These are phyloP conservation scores for Aspergillus pseudotamarii DNA, from an alignment of 2,329 filamentous ascomycete genomes.

Conservation along the genomic window DNA sequence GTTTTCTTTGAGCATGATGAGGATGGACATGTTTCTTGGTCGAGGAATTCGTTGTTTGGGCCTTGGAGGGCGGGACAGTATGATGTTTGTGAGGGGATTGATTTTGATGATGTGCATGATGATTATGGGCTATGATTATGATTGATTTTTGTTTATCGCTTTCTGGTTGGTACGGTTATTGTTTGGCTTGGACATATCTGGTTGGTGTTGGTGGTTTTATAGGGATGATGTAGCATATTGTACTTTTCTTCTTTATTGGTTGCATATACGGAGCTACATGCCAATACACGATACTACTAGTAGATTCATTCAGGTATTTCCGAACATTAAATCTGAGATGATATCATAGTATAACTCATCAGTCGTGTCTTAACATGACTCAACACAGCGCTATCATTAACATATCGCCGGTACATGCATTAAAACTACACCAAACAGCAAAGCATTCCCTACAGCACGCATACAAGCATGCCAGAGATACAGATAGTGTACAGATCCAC, in stretches of 20 bases:
- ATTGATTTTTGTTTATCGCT: constrained; percentile 6
- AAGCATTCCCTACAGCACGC: background rate
- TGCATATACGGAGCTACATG: background rate
- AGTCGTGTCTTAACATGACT: constrained; percentile 3
- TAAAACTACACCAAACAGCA: background rate
- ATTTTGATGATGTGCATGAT: constrained; percentile 32
- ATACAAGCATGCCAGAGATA: background rate
- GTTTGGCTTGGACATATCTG: background rate
- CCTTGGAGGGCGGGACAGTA: constrained; percentile 40
- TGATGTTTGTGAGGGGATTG: constrained; percentile 42
- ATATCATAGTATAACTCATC: background rate
- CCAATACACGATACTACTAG: background rate
- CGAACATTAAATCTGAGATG: background rate
- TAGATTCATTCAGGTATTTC: background rate
- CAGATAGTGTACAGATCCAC: background rate
- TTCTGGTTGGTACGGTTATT: background rate
- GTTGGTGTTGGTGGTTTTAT: background rate
- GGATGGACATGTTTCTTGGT: constrained; percentile 36
- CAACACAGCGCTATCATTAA: constrained; percentile 9
- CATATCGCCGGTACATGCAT: background rate
- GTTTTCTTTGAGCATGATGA: constrained; percentile 44
- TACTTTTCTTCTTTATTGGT: background rate
- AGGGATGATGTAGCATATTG: background rate
- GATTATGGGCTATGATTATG: constrained; percentile 25
- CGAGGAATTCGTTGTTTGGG: constrained; percentile 38